These are phyloP conservation scores for Macrolepiota dolichaula DNA, from an alignment of 768 basidiomycete genomes.

Conservation along the genomic window DNA sequence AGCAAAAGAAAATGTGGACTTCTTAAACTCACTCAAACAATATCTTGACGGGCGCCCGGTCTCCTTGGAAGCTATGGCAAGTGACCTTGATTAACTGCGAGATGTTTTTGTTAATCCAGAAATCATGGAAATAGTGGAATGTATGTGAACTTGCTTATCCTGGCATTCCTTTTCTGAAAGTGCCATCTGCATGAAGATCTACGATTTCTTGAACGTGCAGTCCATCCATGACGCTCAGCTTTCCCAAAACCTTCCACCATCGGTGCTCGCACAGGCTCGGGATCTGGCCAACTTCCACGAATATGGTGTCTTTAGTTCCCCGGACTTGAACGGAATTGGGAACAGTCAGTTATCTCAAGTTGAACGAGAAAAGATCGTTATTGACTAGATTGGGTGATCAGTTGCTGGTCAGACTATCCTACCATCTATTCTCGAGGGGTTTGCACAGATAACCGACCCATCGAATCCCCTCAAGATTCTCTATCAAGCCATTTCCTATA, in stretches of 20 bases:
- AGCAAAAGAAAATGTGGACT: conserved; percentile 38
- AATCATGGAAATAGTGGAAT: conserved; percentile 1
- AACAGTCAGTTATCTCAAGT: conserved; percentile 42
- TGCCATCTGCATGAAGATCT: conserved; percentile 40
- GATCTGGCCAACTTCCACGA: conserved; percentile 73
- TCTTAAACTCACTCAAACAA: conserved; percentile 45
- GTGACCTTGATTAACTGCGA: conserved; percentile 16
- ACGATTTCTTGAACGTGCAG: conserved; percentile 73
- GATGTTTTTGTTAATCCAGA: background rate
- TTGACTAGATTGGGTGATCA: conserved; percentile 21
- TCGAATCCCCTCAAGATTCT: conserved; percentile 53
- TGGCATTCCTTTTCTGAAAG: conserved; percentile 16
- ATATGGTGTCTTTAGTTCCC: conserved; percentile 60
- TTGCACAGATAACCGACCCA: conserved; percentile 46
- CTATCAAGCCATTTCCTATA: conserved; percentile 66
- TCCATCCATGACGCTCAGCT: conserved; percentile 64
- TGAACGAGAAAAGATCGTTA: background rate
- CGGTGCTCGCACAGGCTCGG: conserved; percentile 50
- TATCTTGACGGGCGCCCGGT: conserved; percentile 54
- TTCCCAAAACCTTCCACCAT: conserved; percentile 37
- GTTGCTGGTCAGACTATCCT: conserved; percentile 67
- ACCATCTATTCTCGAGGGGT: conserved; percentile 53
- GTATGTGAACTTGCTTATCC: background rate
- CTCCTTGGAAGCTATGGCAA: conserved; percentile 56
- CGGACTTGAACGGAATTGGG: conserved; percentile 52